Conservation (phyloP, 202 grass and related monocot genomes). For the Brachypodium distachyon region DNA sequence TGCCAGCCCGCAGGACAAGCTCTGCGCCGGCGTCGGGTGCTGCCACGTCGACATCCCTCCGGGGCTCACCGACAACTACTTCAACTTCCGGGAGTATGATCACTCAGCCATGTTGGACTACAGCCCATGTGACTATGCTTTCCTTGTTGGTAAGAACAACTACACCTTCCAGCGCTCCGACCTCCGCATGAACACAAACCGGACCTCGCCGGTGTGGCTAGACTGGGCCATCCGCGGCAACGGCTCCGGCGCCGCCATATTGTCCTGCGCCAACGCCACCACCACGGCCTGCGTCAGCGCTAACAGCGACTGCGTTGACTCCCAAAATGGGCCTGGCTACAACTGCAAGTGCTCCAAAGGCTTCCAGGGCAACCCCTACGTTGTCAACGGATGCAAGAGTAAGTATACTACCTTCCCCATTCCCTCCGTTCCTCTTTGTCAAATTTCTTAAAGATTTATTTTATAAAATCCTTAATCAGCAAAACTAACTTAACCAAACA, state of each 20-base stretch:
- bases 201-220: conserved; percentile 14
- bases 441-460: too few relatives aligned
- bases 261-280: not conserved
- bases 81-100: not conserved
- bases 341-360: conserved; percentile 35
- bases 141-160: conserved; percentile 13
- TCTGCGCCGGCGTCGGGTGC: conserved; percentile 32
- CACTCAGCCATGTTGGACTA: not conserved
- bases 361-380: conserved; percentile 36
- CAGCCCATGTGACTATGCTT: conserved; percentile 23
- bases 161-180: conserved; percentile 3
- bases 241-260: not conserved
- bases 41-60: conserved; percentile 18
- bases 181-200: not conserved
- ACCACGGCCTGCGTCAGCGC: conserved; percentile 1
- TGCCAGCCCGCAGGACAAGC: not conserved
- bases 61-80: not conserved
- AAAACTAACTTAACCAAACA: too few relatives aligned
- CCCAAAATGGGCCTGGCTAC: conserved; percentile 26
- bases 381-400: conserved; percentile 24
- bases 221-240: conserved; percentile 36
- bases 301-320: conserved; percentile 15
- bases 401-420: too few relatives aligned
- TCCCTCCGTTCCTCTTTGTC: too few relatives aligned
- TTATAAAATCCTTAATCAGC: too few relatives aligned